These are phyloP conservation scores for Chrysanthemum makinoi DNA, from an alignment of 129 eudicot genomes.

Conservation along the genomic window DNA sequence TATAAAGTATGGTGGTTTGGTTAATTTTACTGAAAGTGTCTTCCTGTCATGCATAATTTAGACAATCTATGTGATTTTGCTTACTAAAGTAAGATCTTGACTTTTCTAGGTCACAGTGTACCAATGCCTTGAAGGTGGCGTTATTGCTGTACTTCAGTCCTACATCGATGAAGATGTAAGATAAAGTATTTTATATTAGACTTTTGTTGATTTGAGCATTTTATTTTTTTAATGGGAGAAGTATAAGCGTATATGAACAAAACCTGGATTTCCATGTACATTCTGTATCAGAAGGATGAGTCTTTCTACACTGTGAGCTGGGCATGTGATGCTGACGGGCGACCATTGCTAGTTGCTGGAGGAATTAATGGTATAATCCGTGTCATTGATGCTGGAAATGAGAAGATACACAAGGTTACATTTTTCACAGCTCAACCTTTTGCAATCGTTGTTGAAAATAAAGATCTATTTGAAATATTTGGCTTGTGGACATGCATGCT, in stretches of 20 bases:
- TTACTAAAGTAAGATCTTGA: slow-evolving; percentile 1
- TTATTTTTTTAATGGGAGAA: slow-evolving; percentile 7
- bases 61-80: not conserved
- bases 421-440: not conserved
- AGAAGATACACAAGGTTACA: slow-evolving; percentile 87
- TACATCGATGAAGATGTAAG: slow-evolving; percentile 98
- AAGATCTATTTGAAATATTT: not conserved
- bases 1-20: no score
- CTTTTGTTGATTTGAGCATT: not conserved
- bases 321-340: slow-evolving; percentile 82
- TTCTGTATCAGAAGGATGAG: slow-evolving; percentile 92
- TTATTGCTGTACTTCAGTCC: slow-evolving; percentile 90
- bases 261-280: slow-evolving; percentile 32
- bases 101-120: slow-evolving; percentile 79
- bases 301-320: slow-evolving; percentile 96
- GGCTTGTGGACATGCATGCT: slow-evolving; percentile 1
- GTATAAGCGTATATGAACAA: slow-evolving; percentile 33
- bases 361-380: slow-evolving; percentile 93
- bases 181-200: not conserved
- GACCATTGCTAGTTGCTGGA: slow-evolving; percentile 87
- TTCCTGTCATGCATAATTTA: not conserved
- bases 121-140: slow-evolving; percentile 92
- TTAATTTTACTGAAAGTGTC: no score
- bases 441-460: slow-evolving; percentile 5
- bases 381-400: slow-evolving; percentile 91